Evolutionary conservation across 345 rosid species (phyloP).

Genomic region (Linum tenue): DNA sequence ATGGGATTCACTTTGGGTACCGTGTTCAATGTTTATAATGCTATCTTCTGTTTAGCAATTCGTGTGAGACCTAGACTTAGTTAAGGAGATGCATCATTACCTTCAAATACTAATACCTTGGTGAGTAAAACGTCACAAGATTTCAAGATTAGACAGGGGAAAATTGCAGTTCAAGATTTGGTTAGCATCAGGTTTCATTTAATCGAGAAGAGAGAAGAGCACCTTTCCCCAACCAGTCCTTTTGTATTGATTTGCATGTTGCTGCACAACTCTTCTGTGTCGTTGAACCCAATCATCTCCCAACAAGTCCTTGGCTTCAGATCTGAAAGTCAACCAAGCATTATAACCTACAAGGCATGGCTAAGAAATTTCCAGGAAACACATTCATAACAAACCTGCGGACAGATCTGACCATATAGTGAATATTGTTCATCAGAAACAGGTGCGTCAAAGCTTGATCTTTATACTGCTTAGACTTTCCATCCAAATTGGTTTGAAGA

Average conservation of each 20-base stretch:
- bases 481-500: conserved; percentile 95
- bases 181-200: background rate
- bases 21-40: background rate
- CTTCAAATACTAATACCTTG: too few relatives aligned
- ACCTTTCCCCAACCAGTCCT: conserved; percentile 95
- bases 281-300: conserved; percentile 99
- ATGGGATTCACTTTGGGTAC: background rate
- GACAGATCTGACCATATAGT: conserved; percentile 98
- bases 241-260: conserved; percentile 96
- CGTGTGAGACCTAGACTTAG: background rate
- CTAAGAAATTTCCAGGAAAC: background rate
- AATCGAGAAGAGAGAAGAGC: conserved; percentile 6
- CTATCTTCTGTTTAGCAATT: background rate
- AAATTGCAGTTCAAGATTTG: background rate
- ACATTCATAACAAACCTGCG: conserved; percentile 53
- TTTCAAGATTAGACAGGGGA: background rate
- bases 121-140: too few relatives aligned
- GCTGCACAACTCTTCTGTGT: conserved; percentile 94
- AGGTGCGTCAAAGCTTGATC: conserved; percentile 86
- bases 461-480: conserved; percentile 88
- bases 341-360: background rate
- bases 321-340: conserved; percentile 36
- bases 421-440: conserved; percentile 96
- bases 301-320: conserved; percentile 96
- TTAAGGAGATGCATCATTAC: too few relatives aligned